Percentiles rank a stretch among this genome's conserved stretches.
Evolutionary conservation across 352 stramenopile genomes (phyloP).

Genomic region (Globisporangium rhizosaccharum): DNA sequence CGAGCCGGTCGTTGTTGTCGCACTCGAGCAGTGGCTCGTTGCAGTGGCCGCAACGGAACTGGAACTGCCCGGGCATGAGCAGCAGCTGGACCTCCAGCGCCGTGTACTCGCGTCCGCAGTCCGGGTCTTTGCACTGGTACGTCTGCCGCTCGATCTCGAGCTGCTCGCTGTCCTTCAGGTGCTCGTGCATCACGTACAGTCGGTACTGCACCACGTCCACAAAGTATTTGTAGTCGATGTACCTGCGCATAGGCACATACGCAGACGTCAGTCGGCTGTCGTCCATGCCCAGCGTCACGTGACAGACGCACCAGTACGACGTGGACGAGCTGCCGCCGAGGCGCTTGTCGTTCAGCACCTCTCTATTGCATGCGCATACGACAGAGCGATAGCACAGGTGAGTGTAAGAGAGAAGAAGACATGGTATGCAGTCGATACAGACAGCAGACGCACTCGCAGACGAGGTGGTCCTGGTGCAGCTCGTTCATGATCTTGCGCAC

Average conservation of each 20-base stretch:
- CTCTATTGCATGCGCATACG: slow-evolving; percentile 21
- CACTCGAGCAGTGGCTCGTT: slow-evolving; percentile 83
- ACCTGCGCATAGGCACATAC: slow-evolving; percentile 19
- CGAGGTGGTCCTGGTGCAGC: slow-evolving; percentile 78
- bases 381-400: not conserved
- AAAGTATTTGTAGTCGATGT: slow-evolving; percentile 92
- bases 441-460: slow-evolving; percentile 60
- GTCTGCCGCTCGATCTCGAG: slow-evolving; percentile 85
- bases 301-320: slow-evolving; percentile 61
- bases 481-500: slow-evolving; percentile 88
- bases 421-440: not conserved
- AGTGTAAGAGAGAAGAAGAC: not conserved
- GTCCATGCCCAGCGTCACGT: too few species aligned
- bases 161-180: slow-evolving; percentile 82
- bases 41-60: slow-evolving; percentile 85
- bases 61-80: slow-evolving; percentile 74
- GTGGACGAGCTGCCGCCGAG: slow-evolving; percentile 79
- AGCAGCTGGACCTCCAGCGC: slow-evolving; percentile 78
- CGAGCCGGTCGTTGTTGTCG: slow-evolving; percentile 81
- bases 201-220: slow-evolving; percentile 87
- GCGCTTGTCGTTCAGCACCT: slow-evolving; percentile 86
- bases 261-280: not conserved
- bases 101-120: slow-evolving; percentile 85
- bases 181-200: slow-evolving; percentile 84
- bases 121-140: slow-evolving; percentile 80